Percentiles rank a stretch among this genome's conserved stretches.
Evolutionary conservation across 73 alveolate genomes (phyloP).

Genomic region (Stentor roeselii): DNA sequence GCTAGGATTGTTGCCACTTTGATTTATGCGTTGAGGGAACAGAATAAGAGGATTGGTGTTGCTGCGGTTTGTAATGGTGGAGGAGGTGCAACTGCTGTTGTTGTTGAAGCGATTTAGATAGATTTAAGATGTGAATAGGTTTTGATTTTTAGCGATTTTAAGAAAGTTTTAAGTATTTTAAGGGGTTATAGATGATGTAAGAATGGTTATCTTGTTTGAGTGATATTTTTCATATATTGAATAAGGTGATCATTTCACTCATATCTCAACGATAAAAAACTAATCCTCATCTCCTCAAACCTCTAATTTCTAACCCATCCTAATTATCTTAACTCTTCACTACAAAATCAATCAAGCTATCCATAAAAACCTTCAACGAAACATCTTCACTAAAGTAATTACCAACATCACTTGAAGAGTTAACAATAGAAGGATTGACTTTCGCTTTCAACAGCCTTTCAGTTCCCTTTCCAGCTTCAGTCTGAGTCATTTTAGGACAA

Average conservation of each 20-base stretch:
- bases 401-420: conserved; percentile 62
- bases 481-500: conserved; percentile 75
- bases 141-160: not conserved
- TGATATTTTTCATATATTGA: no score
- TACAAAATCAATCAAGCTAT: conserved; percentile 70
- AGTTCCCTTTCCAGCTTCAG: conserved; percentile 83
- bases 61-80: conserved; percentile 89
- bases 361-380: conserved; percentile 74
- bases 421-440: conserved; percentile 72
- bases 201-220: no score
- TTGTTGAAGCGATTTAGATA: conserved; percentile 43
- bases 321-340: no score
- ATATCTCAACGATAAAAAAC: no score
- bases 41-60: conserved; percentile 67
- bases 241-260: no score
- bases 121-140: no score
- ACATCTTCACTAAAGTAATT: conserved; percentile 86
- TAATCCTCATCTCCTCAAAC: no score
- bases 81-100: conserved; percentile 89
- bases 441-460: conserved; percentile 77
- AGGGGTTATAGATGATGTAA: no score
- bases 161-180: no score
- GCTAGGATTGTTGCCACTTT: conserved; percentile 69
- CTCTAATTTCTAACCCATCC: no score
- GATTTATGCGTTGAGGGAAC: conserved; percentile 57